phyloP scores from a whole-genome alignment of 345 rosid genomes.

The Populus deltoides region DNA sequence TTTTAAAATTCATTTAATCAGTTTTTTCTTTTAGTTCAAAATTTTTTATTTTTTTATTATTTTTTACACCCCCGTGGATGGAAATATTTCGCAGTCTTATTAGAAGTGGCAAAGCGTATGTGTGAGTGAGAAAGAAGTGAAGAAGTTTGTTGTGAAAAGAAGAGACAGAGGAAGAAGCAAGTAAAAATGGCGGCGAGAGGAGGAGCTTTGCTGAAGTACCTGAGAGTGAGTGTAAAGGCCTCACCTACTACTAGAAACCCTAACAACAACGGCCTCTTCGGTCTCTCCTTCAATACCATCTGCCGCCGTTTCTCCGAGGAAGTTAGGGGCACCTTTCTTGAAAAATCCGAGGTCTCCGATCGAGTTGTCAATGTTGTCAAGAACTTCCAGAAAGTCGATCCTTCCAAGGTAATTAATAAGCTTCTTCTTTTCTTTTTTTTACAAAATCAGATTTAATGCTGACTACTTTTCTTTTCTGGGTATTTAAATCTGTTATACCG shows the following conservation, averaged over 20 bases:
- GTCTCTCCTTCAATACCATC: constrained; percentile 39
- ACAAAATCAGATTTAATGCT: not conserved
- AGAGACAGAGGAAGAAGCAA: not conserved
- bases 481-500: not conserved
- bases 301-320: constrained; percentile 76
- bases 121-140: not conserved
- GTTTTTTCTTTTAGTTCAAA: too few species aligned
- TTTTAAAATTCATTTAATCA: too few species aligned
- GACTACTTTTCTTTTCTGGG: not conserved
- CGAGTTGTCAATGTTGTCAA: constrained; percentile 84
- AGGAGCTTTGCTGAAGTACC: constrained; percentile 61
- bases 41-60: too few species aligned
- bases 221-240: constrained; percentile 51
- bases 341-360: constrained; percentile 94
- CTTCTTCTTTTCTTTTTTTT: not conserved
- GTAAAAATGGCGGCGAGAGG: constrained; percentile 62
- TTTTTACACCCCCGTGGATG: not conserved
- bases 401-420: constrained; percentile 59
- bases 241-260: constrained; percentile 30
- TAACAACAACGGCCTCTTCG: constrained; percentile 14
- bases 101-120: not conserved
- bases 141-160: not conserved
- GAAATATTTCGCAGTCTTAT: not conserved
- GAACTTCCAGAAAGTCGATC: constrained; percentile 85
- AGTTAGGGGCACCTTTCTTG: constrained; percentile 83